A percentile compares a stretch with the other conserved stretches of the same genome.
Evolutionary conservation across 495 filamentous ascomycete genomes (phyloP).

Genomic region (Aspergillus leporis): DNA sequence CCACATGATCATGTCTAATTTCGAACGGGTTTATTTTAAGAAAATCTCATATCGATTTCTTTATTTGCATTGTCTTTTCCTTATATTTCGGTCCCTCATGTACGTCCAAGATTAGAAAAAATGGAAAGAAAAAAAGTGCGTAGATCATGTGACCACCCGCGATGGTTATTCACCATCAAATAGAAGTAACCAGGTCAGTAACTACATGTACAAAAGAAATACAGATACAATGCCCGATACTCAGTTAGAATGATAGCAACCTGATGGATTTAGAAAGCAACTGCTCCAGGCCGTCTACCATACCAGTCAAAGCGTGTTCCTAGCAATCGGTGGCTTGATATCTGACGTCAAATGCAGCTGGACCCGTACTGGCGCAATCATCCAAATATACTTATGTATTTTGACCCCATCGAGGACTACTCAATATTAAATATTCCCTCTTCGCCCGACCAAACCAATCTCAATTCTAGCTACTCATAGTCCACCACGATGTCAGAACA

Average conservation of each 20-base stretch:
- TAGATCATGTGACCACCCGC: not conserved
- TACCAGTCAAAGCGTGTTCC: not conserved
- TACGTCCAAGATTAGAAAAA: too few species aligned
- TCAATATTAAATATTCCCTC: not conserved
- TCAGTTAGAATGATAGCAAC: not conserved
- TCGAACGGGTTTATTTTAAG: not conserved
- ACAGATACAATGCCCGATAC: not conserved
- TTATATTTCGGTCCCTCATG: not conserved
- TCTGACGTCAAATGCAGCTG: constrained; percentile 2
- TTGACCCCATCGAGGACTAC: not conserved
- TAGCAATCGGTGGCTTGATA: not conserved
- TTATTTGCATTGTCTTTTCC: not conserved
- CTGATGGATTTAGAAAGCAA: not conserved
- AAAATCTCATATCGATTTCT: not conserved
- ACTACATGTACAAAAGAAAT: not conserved
- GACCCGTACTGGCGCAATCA: not conserved
- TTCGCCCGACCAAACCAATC: not conserved
- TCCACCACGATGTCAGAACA: constrained; percentile 19
- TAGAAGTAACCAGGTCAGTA: not conserved
- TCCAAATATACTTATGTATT: not conserved
- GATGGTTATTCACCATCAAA: not conserved
- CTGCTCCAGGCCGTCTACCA: not conserved
- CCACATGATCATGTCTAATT: not conserved
- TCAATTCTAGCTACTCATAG: not conserved
- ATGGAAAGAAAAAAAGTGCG: not conserved